phyloP scores from a whole-genome alignment of 805 yeast genomes.

The Starmerella floricola region DNA sequence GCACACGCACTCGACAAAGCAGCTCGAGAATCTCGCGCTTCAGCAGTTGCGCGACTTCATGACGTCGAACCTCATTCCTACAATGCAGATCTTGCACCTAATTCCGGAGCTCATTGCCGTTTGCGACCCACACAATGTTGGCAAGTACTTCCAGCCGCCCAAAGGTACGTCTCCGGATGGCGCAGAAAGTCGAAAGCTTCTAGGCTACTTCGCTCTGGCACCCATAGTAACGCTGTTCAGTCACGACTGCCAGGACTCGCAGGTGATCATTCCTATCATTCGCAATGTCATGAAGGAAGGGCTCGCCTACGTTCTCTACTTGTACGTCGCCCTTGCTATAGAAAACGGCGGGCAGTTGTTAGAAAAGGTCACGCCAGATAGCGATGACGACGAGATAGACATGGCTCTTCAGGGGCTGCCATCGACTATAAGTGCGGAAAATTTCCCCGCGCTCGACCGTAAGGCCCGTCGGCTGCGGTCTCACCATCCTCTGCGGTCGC shows the following conservation, averaged over 20 bases:
- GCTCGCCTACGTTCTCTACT: conserved; percentile 42
- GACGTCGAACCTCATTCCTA: conserved; percentile 55
- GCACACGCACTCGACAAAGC: conserved; percentile 33
- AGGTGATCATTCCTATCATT: conserved; percentile 48
- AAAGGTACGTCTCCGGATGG: conserved; percentile 9
- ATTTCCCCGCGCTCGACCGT: conserved; percentile 18
- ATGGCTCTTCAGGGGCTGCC: conserved; percentile 29
- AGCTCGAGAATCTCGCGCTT: conserved; percentile 32
- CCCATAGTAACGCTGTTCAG: conserved; percentile 66
- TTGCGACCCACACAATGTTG: conserved; percentile 33
- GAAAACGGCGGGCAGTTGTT: conserved; percentile 27
- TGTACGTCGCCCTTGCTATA: conserved; percentile 41
- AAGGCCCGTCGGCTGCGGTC: conserved; percentile 15
- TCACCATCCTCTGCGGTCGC: conserved; percentile 19
- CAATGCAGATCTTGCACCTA: conserved; percentile 52
- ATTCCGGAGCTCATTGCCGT: conserved; percentile 49
- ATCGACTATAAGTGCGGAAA: conserved; percentile 11
- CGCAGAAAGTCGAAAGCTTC: conserved; percentile 36
- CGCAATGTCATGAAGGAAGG: conserved; percentile 53
- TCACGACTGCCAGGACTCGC: conserved; percentile 48
- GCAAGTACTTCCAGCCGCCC: conserved; percentile 6
- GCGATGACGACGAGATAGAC: conserved; percentile 35
- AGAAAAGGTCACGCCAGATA: conserved; percentile 24
- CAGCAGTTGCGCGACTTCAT: conserved; percentile 69
- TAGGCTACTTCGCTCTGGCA: conserved; percentile 51